phyloP scores from a whole-genome alignment of 805 yeast species.

The Candida ulmi region DNA sequence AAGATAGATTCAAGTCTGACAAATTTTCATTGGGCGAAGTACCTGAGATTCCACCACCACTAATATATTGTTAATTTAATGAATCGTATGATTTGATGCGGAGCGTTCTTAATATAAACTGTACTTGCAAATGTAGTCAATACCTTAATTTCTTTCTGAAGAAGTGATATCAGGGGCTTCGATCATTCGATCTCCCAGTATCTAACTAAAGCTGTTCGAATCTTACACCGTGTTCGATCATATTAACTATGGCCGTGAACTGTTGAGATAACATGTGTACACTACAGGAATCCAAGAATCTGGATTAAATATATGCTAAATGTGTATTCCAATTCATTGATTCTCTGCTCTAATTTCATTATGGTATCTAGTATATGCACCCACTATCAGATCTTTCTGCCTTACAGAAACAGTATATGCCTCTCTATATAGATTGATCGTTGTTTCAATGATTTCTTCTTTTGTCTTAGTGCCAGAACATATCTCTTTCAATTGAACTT shows the following conservation, averaged over 20 bases:
- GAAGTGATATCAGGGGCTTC: too few relatives aligned
- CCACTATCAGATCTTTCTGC: constrained; percentile 32
- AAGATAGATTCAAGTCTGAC: constrained; percentile 41
- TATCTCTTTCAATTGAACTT: constrained; percentile 56
- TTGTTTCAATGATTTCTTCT: constrained; percentile 48
- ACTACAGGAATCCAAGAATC: too few relatives aligned
- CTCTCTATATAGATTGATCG: constrained; percentile 51
- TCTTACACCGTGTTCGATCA: too few relatives aligned
- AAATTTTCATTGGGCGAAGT: constrained; percentile 54
- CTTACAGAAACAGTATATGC: constrained; percentile 48
- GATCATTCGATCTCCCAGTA: too few relatives aligned
- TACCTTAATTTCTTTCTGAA: too few relatives aligned
- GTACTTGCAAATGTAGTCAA: too few relatives aligned
- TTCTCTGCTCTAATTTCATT: constrained; percentile 6
- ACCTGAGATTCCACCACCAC: constrained; percentile 73
- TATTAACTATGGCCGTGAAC: too few relatives aligned
- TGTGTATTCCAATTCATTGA: too few relatives aligned
- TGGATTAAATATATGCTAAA: too few relatives aligned
- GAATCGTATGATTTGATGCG: background rate
- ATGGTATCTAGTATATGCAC: constrained; percentile 23
- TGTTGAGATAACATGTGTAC: too few relatives aligned
- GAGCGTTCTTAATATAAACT: too few relatives aligned
- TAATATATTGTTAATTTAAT: constrained; percentile 30
- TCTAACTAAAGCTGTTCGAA: too few relatives aligned
- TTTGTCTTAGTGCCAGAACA: constrained; percentile 57